A percentile compares a stretch with the other conserved stretches of the same genome.
These are phyloP conservation scores for Fusarium guadeloupense DNA, from an alignment of 2,329 filamentous ascomycete species.

Conservation along the genomic window DNA sequence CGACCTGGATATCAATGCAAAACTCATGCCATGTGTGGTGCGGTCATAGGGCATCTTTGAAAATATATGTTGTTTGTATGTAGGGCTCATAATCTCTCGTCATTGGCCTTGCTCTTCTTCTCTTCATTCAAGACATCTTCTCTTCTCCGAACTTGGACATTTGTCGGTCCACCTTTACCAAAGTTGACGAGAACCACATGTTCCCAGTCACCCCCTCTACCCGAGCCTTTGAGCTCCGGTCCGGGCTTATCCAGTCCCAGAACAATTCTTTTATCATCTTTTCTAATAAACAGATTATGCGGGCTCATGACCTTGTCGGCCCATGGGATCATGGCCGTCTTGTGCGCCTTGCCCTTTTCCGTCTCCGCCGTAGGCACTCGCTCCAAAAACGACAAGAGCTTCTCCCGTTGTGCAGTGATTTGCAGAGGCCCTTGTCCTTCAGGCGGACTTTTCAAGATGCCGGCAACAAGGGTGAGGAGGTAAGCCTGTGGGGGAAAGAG, in stretches of 20 bases:
- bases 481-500: conserved; percentile 92
- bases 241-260: conserved; percentile 68
- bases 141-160: conserved; percentile 62
- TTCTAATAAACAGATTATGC: conserved; percentile 55
- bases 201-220: conserved; percentile 65
- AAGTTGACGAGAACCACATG: conserved; percentile 68
- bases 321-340: conserved; percentile 62
- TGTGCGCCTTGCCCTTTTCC: conserved; percentile 51
- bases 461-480: conserved; percentile 68
- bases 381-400: conserved; percentile 64
- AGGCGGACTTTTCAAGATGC: conserved; percentile 56
- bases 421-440: conserved; percentile 41
- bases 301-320: conserved; percentile 70
- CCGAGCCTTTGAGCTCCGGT: conserved; percentile 59
- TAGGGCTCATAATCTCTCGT: conserved; percentile 41
- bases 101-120: conserved; percentile 44
- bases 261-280: conserved; percentile 58
- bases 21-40: too few relatives aligned
- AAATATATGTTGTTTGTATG: too few relatives aligned
- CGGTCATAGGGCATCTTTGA: too few relatives aligned
- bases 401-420: conserved; percentile 60
- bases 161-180: conserved; percentile 58
- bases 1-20: neutral
- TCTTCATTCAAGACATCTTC: conserved; percentile 61
- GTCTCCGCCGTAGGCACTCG: conserved; percentile 54